Base-by-base conservation (phyloP, 1,284 basidiomycete genomes). In the Ganoderma boninense region DNA sequence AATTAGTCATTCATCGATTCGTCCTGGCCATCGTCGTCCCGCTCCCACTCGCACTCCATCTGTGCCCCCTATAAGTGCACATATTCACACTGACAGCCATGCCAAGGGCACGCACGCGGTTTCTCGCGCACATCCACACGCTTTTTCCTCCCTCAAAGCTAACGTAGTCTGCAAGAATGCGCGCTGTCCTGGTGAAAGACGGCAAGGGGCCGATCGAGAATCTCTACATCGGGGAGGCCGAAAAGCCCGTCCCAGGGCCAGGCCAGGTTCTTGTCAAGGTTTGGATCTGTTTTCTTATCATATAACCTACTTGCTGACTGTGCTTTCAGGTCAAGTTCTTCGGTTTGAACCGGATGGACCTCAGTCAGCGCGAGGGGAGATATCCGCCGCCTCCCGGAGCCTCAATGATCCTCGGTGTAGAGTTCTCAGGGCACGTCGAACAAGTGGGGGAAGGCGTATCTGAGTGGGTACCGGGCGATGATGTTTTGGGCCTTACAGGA, bases 281-380 rank as follows among this genome's bases (percentile, higher is more conserved):
- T 66, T 61, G 83, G 7, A 14, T 18, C 73, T 13, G 16, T 23
- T 26, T 1, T 1, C 29, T 29, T 35, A 26, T n/a, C n/a, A 6
- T 8, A 35, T 3, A 26, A 43, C 13, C 32, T 29, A 40, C 7
- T n/a, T 8, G 23, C 54, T 57, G 16, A 56, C 52, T 26, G n/a
- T 52, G 43, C 54, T 69, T 40, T 67, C 61, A 92, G 93, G 84
- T 93, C 76, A 90, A 89, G 77, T 91, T 91, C 0, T 97, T 97
- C 79, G 95, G 95, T 18, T 80, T 97, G 69, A 97, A 97, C 82
- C 87, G 96, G 32, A 93, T 96, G 95, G 96, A 97, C 79, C 87
- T 96, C 61, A 72, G 81, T 52, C 96, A 97, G 81, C 87, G 92
- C 11, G 87, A 93, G 78, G 95, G 95, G 8, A 80, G 83, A 57